Conservation (phyloP, 2,329 filamentous ascomycete genomes). For the Diaporthe vexans region DNA sequence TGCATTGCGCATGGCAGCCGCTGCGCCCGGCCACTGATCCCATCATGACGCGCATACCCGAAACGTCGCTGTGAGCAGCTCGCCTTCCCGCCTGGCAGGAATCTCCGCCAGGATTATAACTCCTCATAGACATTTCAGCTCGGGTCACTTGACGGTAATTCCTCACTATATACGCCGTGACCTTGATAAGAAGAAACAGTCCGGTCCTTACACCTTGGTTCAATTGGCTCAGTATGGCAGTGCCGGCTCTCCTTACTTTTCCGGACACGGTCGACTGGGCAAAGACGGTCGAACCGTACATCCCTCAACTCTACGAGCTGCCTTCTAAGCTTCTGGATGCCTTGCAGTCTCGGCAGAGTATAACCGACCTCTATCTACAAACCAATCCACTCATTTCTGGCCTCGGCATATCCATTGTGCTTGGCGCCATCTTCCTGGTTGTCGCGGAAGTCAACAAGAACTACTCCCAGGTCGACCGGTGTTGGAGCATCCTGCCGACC, state of each 20-base stretch:
- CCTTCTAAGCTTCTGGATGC: conserved; percentile 74
- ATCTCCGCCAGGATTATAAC: background rate
- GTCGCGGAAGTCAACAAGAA: conserved; percentile 90
- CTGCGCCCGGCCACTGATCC: background rate
- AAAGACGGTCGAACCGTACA: conserved; percentile 81
- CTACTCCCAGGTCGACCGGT: conserved; percentile 95
- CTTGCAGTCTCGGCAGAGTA: conserved; percentile 69
- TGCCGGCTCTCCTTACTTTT: conserved; percentile 79
- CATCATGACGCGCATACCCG: conserved; percentile 42
- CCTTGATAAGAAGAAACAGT: background rate
- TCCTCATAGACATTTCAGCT: background rate
- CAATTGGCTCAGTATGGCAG: conserved; percentile 65
- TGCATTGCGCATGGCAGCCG: conserved; percentile 8
- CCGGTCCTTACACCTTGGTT: too few relatives aligned
- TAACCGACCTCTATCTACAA: conserved; percentile 80
- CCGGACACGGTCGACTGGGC: conserved; percentile 83
- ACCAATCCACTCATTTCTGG: conserved; percentile 90
- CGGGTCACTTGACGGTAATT: background rate
- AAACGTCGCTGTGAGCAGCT: background rate
- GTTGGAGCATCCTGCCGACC: conserved; percentile 91
- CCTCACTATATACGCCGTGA: background rate
- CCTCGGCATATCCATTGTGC: conserved; percentile 77
- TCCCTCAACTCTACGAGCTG: conserved; percentile 78
- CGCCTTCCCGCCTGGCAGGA: background rate
- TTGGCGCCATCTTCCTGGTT: conserved; percentile 81